These are phyloP conservation scores for Cucurbita argyrosperma DNA, from an alignment of 306 rosid genomes.

Conservation along the genomic window DNA sequence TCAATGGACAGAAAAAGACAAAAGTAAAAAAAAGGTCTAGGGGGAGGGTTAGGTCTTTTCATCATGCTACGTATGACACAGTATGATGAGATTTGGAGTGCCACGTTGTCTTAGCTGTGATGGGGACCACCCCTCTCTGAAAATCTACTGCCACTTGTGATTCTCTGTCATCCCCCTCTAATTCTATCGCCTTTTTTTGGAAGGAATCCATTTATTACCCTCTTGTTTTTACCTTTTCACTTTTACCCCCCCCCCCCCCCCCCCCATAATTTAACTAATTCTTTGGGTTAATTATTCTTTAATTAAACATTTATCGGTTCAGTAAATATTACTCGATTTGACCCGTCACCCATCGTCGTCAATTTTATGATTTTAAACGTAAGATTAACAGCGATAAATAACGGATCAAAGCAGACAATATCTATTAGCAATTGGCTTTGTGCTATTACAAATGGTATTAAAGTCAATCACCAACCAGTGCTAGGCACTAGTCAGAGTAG, in stretches of 20 bases:
- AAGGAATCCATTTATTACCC: neutral
- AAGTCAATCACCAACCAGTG: too few relatives aligned
- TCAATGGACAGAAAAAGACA: neutral
- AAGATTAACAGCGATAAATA: too few relatives aligned
- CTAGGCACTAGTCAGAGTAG: too few relatives aligned
- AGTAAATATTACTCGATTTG: too few relatives aligned
- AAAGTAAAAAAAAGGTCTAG: neutral
- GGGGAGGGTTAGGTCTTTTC: neutral
- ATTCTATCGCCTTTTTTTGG: neutral
- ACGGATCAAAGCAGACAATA: too few relatives aligned
- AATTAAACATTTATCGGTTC: too few relatives aligned
- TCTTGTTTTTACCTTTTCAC: neutral
- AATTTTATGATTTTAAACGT: too few relatives aligned
- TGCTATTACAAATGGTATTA: too few relatives aligned
- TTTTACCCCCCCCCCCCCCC: neutral
- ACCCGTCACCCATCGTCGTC: too few relatives aligned
- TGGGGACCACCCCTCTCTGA: conserved; percentile 5
- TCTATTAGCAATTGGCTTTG: too few relatives aligned
- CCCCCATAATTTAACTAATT: too few relatives aligned
- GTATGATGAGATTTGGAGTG: neutral
- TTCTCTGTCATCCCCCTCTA: neutral
- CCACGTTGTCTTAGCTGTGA: conserved; percentile 1
- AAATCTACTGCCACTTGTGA: conserved; percentile 6
- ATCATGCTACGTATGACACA: conserved; percentile 5
- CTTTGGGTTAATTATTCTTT: too few relatives aligned